These are phyloP conservation scores for Aspergillus sp. DNA, from an alignment of 2,329 filamentous ascomycete species.

Conservation along the genomic window DNA sequence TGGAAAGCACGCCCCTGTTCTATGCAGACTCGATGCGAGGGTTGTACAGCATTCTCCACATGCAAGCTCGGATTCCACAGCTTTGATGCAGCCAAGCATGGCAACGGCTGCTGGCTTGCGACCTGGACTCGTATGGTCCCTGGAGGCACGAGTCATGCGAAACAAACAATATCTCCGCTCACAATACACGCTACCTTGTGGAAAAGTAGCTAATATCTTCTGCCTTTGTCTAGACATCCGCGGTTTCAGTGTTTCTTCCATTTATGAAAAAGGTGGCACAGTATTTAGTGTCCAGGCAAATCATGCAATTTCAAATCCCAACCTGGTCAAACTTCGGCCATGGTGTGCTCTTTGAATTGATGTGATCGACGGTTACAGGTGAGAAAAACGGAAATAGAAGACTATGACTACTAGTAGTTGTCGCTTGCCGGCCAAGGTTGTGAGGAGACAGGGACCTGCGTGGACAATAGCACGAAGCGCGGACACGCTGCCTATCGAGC, in stretches of 20 bases:
- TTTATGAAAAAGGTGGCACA: not conserved
- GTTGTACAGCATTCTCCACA: not conserved
- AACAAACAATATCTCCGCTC: too few relatives aligned
- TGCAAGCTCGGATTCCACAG: not conserved
- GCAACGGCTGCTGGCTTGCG: not conserved
- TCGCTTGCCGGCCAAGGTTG: not conserved
- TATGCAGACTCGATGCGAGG: not conserved
- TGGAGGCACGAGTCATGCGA: not conserved
- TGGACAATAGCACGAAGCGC: not conserved
- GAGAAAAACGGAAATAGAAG: not conserved
- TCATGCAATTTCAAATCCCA: not conserved
- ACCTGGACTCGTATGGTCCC: not conserved
- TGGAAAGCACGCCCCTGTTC: not conserved
- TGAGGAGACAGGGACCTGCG: not conserved
- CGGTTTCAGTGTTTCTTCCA: not conserved
- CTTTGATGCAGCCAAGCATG: not conserved
- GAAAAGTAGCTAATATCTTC: not conserved
- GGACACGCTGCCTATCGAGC: conserved; percentile 8
- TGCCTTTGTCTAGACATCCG: not conserved
- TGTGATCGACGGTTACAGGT: not conserved
- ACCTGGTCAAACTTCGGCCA: not conserved
- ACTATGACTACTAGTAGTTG: not conserved
- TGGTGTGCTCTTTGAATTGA: not conserved
- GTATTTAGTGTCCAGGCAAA: not conserved
- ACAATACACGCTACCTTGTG: not conserved